A percentile compares a stretch with the other conserved stretches of the same genome.
Conservation (phyloP, 257 asterid genomes). For the Knoxia roxburghii region DNA sequence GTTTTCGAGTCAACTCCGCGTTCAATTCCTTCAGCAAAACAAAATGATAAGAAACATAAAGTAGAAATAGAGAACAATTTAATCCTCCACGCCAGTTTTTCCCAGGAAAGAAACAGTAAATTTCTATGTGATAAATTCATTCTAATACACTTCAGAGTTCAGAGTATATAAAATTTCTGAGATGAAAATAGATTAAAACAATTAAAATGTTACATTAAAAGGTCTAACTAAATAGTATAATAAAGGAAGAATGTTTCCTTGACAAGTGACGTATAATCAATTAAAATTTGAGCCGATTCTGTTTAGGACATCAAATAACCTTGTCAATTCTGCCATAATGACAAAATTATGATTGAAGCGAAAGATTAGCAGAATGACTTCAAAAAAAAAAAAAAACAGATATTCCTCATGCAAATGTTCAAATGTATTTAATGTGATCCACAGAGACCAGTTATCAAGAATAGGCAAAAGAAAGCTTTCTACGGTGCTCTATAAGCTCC, state of each 20-base stretch:
- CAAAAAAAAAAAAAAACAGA: neutral
- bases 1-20: conserved; percentile 76
- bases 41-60: conserved; percentile 10
- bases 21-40: conserved; percentile 60
- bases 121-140: neutral
- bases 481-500: too few species aligned
- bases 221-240: too few species aligned
- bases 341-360: neutral
- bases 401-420: neutral
- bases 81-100: too few species aligned
- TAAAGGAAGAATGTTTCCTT: neutral
- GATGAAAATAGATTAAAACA: neutral
- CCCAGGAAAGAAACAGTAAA: neutral
- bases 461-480: neutral
- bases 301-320: neutral
- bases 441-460: neutral
- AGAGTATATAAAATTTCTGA: neutral
- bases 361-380: neutral
- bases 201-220: neutral
- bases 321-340: neutral
- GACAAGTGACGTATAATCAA: neutral
- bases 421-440: neutral
- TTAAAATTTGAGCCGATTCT: conserved; percentile 4
- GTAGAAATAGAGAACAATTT: neutral
- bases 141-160: too few species aligned